A percentile compares a stretch with the other conserved stretches of the same genome.
Conservation (phyloP, 2,329 filamentous ascomycete species). For the Hymenoscyphus repandus region DNA sequence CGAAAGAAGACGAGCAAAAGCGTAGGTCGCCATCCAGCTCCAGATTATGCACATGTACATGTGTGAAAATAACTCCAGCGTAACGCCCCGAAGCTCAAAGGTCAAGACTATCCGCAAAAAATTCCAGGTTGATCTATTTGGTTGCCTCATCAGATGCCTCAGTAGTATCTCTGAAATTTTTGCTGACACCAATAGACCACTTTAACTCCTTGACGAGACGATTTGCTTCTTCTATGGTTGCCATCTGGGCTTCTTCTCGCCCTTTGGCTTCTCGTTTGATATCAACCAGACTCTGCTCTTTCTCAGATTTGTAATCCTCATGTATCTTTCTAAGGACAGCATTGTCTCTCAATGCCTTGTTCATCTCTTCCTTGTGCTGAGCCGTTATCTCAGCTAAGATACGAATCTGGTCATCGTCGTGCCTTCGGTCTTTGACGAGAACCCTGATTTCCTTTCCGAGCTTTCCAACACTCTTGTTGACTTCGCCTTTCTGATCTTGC, state of each 20-base stretch:
- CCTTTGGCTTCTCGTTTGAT: constrained; percentile 53
- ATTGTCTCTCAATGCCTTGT: constrained; percentile 55
- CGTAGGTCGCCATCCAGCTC: not conserved
- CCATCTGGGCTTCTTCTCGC: constrained; percentile 57
- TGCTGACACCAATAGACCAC: constrained; percentile 67
- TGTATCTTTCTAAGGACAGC: constrained; percentile 55
- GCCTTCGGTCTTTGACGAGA: constrained; percentile 49
- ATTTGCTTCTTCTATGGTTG: constrained; percentile 51
- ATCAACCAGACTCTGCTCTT: constrained; percentile 53
- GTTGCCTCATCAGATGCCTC: not conserved
- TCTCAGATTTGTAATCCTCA: constrained; percentile 58
- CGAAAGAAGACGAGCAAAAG: not conserved
- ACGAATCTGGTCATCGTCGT: constrained; percentile 58
- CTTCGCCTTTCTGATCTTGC: constrained; percentile 60
- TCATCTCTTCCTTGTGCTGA: constrained; percentile 66
- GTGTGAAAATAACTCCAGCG: not conserved
- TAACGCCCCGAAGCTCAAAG: constrained; percentile 1
- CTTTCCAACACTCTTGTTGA: constrained; percentile 45
- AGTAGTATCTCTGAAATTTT: constrained; percentile 39
- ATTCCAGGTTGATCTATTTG: not conserved
- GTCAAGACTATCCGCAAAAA: not conserved
- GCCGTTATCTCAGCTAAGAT: constrained; percentile 65
- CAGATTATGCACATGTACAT: constrained; percentile 8
- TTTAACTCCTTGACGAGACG: constrained; percentile 62
- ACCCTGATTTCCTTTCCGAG: constrained; percentile 49